These are phyloP conservation scores for Ganoderma lucidum DNA, from an alignment of 1,284 basidiomycete species.

Conservation along the genomic window DNA sequence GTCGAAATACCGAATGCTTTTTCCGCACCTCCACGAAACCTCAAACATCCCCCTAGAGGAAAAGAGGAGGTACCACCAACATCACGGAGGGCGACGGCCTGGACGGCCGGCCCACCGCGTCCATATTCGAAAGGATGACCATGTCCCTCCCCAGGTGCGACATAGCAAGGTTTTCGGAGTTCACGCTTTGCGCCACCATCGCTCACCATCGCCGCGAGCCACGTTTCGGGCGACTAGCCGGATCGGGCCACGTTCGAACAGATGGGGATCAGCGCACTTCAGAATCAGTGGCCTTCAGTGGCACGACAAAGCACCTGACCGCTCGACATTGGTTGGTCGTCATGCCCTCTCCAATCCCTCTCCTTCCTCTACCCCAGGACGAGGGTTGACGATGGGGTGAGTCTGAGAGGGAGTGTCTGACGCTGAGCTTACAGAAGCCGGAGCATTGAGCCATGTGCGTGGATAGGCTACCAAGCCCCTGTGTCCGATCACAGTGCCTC, in stretches of 20 bases:
- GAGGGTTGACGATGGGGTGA: neutral
- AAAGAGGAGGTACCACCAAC: neutral
- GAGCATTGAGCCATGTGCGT: neutral
- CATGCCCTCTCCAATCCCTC: neutral
- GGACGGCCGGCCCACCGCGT: neutral
- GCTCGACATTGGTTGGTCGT: neutral
- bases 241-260: neutral
- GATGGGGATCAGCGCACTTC: neutral
- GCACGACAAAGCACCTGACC: neutral
- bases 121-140: neutral
- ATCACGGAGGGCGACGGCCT: neutral
- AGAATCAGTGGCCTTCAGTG: neutral
- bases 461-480: neutral
- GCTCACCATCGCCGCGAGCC: neutral
- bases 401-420: too few species aligned
- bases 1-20: neutral
- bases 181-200: neutral
- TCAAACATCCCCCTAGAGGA: neutral
- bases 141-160: neutral
- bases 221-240: neutral
- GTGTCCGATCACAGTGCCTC: neutral
- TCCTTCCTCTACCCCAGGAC: neutral
- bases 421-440: neutral
- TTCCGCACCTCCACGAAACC: neutral
- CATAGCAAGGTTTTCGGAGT: neutral